A percentile compares a stretch with the other conserved stretches of the same genome.
Conservation (phyloP, 106 monocot species). For the Hemerocallis citrina region DNA sequence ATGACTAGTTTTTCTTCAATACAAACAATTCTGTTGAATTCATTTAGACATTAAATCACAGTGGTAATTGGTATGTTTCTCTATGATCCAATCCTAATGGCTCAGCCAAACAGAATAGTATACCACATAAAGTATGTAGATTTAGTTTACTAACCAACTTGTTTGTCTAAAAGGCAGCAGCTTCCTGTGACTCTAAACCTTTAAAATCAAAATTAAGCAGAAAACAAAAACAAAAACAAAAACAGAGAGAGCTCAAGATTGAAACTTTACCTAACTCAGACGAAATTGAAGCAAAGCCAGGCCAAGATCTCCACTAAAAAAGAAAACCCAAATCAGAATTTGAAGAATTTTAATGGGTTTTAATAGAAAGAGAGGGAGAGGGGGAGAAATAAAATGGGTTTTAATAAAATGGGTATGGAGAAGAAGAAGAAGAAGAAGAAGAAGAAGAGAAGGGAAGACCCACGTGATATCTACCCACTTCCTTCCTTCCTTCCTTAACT, state of each 20-base stretch:
- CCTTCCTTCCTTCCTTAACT: constrained; percentile 2
- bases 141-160: too few species aligned
- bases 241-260: not conserved
- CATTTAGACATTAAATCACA: too few species aligned
- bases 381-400: not conserved
- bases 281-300: not conserved
- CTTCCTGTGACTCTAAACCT: too few species aligned
- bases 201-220: too few species aligned
- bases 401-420: not conserved
- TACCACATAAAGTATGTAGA: too few species aligned
- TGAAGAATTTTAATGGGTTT: not conserved
- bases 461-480: constrained; percentile 18
- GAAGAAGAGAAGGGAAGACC: not conserved
- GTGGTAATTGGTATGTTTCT: too few species aligned
- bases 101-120: too few species aligned
- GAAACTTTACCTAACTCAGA: not conserved
- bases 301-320: constrained; percentile 5
- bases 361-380: not conserved
- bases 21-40: too few species aligned
- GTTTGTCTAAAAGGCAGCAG: too few species aligned
- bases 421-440: not conserved
- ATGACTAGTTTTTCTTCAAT: too few species aligned
- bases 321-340: constrained; percentile 1
- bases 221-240: not conserved
- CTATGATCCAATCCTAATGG: too few species aligned